Evolutionary conservation across 495 filamentous ascomycete genomes (phyloP).

Genomic region (Neurospora sp.): DNA sequence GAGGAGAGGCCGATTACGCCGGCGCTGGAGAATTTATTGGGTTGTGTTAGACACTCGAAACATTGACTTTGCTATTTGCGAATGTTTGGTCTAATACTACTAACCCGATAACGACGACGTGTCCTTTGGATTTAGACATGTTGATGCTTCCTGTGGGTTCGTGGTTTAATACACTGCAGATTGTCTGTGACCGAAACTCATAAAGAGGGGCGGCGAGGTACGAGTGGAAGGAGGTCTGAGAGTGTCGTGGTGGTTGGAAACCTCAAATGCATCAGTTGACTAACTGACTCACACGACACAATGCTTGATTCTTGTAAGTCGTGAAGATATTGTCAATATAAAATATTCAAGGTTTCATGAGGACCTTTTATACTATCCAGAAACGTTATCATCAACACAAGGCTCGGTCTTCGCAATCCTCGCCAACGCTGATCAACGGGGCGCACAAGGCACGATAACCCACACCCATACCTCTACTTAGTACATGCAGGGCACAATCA

Average conservation of each 20-base stretch:
- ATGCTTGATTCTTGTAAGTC: not conserved
- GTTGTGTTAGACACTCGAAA: too few relatives aligned
- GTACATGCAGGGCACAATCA: not conserved
- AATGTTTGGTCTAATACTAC: not conserved
- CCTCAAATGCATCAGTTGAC: not conserved
- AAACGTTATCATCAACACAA: not conserved
- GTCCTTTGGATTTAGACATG: not conserved
- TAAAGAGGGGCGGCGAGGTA: not conserved
- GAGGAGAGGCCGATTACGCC: slow-evolving; percentile 49
- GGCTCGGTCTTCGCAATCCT: not conserved
- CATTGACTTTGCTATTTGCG: not conserved
- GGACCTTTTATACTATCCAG: not conserved
- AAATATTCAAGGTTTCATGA: too few relatives aligned
- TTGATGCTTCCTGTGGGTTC: not conserved
- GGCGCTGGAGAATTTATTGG: too few relatives aligned
- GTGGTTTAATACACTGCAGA: not conserved
- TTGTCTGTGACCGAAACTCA: not conserved
- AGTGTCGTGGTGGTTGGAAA: not conserved
- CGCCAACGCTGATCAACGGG: not conserved
- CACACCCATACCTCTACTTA: too few relatives aligned
- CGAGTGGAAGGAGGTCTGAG: not conserved
- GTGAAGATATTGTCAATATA: not conserved
- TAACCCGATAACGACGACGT: slow-evolving; percentile 9
- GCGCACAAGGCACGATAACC: not conserved
- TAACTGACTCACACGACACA: not conserved